Percentiles rank a stretch among this genome's conserved stretches.
Conservation (phyloP, 2,329 filamentous ascomycete genomes). For the Ramichloridium luteum region DNA sequence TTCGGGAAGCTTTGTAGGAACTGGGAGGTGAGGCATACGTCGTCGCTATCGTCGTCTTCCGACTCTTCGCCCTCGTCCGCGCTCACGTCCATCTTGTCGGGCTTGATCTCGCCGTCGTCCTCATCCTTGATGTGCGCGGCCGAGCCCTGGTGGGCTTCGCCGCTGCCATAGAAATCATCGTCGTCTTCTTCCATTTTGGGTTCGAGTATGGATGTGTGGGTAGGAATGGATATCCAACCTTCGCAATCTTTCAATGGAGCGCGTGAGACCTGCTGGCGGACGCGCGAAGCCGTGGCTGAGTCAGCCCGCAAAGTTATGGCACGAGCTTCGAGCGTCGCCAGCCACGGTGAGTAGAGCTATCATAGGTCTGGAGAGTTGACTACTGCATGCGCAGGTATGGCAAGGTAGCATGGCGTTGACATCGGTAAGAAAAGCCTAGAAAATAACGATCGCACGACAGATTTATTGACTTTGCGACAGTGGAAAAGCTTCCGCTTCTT, state of each 20-base stretch:
- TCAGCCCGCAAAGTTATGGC: too few species aligned
- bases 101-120: conserved; percentile 22
- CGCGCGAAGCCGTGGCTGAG: too few species aligned
- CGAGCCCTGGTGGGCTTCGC: conserved; percentile 4
- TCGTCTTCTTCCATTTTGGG: conserved; percentile 39
- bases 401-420: conserved; percentile 23
- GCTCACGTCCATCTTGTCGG: conserved; percentile 34
- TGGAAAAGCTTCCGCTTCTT: conserved; percentile 99
- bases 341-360: too few species aligned
- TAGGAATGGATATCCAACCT: not conserved
- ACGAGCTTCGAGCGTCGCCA: too few species aligned
- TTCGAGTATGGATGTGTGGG: not conserved
- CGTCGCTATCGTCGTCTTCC: conserved; percentile 32
- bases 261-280: too few species aligned
- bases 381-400: too few species aligned
- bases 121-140: conserved; percentile 10
- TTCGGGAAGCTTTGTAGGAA: too few species aligned
- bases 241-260: too few species aligned
- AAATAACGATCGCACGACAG: conserved; percentile 4
- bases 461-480: conserved; percentile 37
- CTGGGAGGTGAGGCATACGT: too few species aligned
- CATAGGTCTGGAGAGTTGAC: too few species aligned
- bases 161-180: conserved; percentile 37
- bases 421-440: conserved; percentile 16
- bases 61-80: conserved; percentile 33